Evolutionary conservation across 2,329 filamentous ascomycete species (phyloP).

Genomic region (Pseudocercospora musae): DNA sequence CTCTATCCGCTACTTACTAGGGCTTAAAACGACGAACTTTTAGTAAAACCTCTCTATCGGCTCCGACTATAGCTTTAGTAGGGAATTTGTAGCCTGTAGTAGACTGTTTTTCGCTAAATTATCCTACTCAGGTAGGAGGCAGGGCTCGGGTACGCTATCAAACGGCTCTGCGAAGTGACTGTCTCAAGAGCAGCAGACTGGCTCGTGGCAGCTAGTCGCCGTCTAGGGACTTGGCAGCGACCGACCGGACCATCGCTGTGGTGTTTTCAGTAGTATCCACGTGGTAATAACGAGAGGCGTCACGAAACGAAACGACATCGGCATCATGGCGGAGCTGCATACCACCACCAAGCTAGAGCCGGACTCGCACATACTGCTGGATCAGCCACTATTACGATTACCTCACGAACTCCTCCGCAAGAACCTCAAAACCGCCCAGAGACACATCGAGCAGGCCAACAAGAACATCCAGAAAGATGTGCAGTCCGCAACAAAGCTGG

Average conservation of each 20-base stretch:
- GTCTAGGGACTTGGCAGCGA: neutral
- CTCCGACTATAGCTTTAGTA: too few relatives aligned
- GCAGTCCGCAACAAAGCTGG: conserved; percentile 47
- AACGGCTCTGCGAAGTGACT: too few relatives aligned
- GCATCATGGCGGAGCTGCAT: conserved; percentile 43
- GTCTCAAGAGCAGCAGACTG: too few relatives aligned
- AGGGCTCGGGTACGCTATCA: too few relatives aligned
- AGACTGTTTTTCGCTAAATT: too few relatives aligned
- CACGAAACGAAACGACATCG: neutral
- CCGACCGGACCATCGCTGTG: neutral
- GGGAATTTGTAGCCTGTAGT: too few relatives aligned
- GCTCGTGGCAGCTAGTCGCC: too few relatives aligned
- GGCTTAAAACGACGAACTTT: too few relatives aligned
- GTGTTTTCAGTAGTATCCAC: neutral
- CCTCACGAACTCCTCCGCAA: conserved; percentile 90
- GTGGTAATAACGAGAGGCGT: neutral
- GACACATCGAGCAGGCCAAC: conserved; percentile 69
- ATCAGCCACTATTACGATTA: conserved; percentile 89
- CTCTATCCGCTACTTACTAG: too few relatives aligned
- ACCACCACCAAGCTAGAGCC: conserved; percentile 68
- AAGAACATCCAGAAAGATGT: conserved; percentile 59
- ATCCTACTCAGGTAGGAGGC: too few relatives aligned
- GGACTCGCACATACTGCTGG: conserved; percentile 72
- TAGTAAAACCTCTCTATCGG: too few relatives aligned
- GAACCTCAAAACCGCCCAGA: conserved; percentile 85